Base-by-base conservation (phyloP, 176 grass and related monocot species). In the Elymus sibiricus region DNA sequence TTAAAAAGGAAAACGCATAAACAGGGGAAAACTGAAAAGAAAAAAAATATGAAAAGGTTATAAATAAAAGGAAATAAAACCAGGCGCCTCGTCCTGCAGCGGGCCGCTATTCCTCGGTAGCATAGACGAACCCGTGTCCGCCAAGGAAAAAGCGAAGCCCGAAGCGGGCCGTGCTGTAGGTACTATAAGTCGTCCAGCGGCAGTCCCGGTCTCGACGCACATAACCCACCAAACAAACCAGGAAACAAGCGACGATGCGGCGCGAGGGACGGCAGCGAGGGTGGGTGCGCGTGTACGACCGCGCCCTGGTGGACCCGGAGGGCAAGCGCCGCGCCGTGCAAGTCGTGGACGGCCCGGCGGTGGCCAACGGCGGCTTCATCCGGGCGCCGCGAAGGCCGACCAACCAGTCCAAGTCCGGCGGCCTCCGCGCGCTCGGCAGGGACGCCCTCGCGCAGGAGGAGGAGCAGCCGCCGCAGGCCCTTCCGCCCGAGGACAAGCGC, bases 381-480 rank as follows among this genome's bases (percentile, higher is more conserved):
- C 58, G 25, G 77, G 87, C 58, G 60, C 35, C 82, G 25, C 42
- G 82, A 11, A 89, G 22, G 82, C 87, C 87, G n/a, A 89, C 82
- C 44, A 85, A 89, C 82, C 87, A 89, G 68, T 89, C 87, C 68
- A 89, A 81, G 77, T 47, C 31, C 77, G 44, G 59, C 19, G 24
- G 40, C 67, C 3, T 40, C 49, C 83, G 13, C 64, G 11, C 3
- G 9, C 55, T 17, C 13, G 11, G 32, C 53, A 38, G 53, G 51
- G 17, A 21, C 51, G 51, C 16, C 51, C 2, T 55, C 2, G 0
- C 2, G 51, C 15, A 0, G 1, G 49, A 53, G 5, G 49, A 53
- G 16, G 51, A 55, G 1, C 5, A 19, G 6, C 17, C 21, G 51
- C 17, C 53, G 53, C 53, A 56, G 19, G 0, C 0, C 53, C 53